Evolutionary conservation across 306 rosid species (phyloP).

Genomic region (Rosa chinensis): DNA sequence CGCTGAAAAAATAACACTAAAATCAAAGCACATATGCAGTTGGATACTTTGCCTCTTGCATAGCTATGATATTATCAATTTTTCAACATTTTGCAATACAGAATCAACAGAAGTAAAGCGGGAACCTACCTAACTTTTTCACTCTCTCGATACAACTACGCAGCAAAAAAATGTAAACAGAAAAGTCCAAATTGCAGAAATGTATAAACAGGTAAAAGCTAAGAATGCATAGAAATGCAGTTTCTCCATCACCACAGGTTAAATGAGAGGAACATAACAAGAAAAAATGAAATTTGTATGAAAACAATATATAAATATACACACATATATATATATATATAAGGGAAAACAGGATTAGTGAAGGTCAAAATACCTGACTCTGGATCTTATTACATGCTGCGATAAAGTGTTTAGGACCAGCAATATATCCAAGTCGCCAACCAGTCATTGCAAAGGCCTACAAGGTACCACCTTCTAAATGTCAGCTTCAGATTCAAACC

Average conservation of each 20-base stretch:
- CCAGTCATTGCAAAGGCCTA: constrained; percentile 99
- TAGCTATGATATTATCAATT: background rate
- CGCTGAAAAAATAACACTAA: background rate
- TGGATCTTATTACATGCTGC: constrained; percentile 83
- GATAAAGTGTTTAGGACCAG: constrained; percentile 92
- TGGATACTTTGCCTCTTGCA: background rate
- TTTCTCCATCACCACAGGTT: background rate
- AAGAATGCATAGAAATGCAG: background rate
- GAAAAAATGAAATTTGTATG: background rate
- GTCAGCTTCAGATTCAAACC: constrained; percentile 25
- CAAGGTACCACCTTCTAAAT: constrained; percentile 30
- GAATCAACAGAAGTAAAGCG: background rate
- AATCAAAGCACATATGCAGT: background rate
- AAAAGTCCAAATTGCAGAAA: background rate
- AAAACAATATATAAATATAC: background rate
- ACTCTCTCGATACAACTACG: background rate
- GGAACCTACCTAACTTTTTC: background rate
- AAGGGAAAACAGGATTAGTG: constrained; percentile 1
- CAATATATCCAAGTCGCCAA: constrained; percentile 96
- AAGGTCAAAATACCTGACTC: constrained; percentile 72
- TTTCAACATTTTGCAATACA: background rate
- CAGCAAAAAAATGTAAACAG: background rate
- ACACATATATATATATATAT: too few species aligned
- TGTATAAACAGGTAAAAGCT: background rate
- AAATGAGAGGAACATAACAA: constrained; percentile 10